These are phyloP conservation scores for Boletus edulis DNA, from an alignment of 768 basidiomycete species.

Conservation along the genomic window DNA sequence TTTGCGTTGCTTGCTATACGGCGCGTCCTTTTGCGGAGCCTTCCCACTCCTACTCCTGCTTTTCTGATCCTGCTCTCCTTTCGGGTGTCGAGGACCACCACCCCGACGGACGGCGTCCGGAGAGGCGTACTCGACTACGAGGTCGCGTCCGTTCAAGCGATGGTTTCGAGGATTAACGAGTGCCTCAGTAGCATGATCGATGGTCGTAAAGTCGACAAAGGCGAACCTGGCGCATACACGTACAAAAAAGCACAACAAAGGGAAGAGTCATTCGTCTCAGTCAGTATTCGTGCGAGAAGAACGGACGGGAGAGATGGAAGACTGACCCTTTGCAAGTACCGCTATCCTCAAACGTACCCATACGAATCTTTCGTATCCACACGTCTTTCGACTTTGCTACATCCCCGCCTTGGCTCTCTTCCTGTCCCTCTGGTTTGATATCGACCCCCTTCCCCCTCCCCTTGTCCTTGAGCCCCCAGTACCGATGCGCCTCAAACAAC, in stretches of 20 bases:
- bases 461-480: constrained; percentile 31
- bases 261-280: not conserved
- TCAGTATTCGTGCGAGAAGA: not conserved
- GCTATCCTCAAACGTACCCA: constrained; percentile 96
- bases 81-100: constrained; percentile 33
- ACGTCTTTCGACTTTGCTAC: constrained; percentile 28
- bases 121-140: constrained; percentile 88
- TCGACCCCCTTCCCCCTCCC: constrained; percentile 33
- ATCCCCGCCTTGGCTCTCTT: not conserved
- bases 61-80: constrained; percentile 24
- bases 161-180: constrained; percentile 86
- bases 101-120: constrained; percentile 86
- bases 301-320: constrained; percentile 26
- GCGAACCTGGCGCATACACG: constrained; percentile 65
- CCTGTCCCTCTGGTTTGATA: constrained; percentile 23
- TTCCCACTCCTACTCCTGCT: constrained; percentile 7
- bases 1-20: constrained; percentile 4
- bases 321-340: constrained; percentile 91
- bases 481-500: constrained; percentile 64
- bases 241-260: not conserved
- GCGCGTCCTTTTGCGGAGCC: not conserved
- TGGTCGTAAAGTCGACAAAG: constrained; percentile 86
- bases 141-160: constrained; percentile 74
- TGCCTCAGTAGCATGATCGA: constrained; percentile 76
- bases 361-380: constrained; percentile 79